Percentiles rank a stretch among this genome's conserved stretches.
These are phyloP conservation scores for Arxiozyma telluris DNA, from an alignment of 1,139 yeast genomes.

Conservation along the genomic window DNA sequence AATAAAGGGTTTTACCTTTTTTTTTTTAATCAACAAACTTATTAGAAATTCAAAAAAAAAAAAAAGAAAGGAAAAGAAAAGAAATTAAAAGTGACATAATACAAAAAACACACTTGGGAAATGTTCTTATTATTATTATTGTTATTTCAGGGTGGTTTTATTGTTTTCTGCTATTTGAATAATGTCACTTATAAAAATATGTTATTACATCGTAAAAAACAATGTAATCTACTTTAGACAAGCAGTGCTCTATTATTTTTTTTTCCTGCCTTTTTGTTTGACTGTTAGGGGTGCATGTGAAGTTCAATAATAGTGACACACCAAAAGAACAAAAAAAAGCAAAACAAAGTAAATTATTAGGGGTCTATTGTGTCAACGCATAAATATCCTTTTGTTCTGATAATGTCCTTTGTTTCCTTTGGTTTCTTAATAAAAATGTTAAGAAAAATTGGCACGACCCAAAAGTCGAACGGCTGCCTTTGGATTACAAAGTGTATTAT, in stretches of 20 bases:
- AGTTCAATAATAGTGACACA: not conserved
- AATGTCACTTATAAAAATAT: too few species aligned
- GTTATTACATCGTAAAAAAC: too few species aligned
- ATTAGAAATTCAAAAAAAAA: too few species aligned
- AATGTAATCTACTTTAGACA: too few species aligned
- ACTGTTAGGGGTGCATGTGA: not conserved
- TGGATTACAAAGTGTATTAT: not conserved
- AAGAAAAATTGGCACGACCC: conserved; percentile 1
- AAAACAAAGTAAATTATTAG: not conserved
- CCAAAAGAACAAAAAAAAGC: not conserved
- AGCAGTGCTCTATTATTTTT: too few species aligned
- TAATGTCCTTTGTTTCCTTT: not conserved
- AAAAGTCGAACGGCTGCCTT: not conserved
- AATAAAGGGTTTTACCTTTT: not conserved
- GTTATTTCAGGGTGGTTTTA: not conserved
- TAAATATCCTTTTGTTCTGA: too few species aligned
- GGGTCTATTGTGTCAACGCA: not conserved
- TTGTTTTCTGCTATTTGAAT: not conserved
- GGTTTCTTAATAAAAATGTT: not conserved
- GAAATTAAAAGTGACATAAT: too few species aligned
- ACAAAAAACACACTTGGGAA: too few species aligned
- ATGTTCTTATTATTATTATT: too few species aligned
- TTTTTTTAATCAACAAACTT: too few species aligned
- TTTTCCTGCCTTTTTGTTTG: not conserved
- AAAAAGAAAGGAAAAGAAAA: too few species aligned